Base-by-base conservation (phyloP, 2,329 filamentous ascomycete genomes). In the Sclerotinia trifoliorum region DNA sequence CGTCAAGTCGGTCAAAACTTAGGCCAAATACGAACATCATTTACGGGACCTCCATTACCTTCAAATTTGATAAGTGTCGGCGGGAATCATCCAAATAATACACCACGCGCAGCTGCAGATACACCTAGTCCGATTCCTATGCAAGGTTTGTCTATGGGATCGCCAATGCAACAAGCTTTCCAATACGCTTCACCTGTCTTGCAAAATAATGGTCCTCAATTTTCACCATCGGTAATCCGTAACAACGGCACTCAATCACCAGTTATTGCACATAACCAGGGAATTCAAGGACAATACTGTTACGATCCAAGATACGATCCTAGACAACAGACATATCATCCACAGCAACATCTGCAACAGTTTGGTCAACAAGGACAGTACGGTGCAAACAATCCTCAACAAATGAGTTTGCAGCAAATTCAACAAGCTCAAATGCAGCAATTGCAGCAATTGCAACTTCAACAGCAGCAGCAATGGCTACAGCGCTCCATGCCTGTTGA, bases 121-220 rank as follows among this genome's bases (percentile, higher is more conserved):
- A 71, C 68, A 10, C 69, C 73, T 62, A 74, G 72, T 39, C 70
- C 72, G 42, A 73, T 70, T 39, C 60, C 71, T 24, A 49, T 74
- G 7, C 75, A 75, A 60, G 67, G 68, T 3, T 67, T 73, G n/a
- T 72, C 72, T 13, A 73, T 74, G 71, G 66, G 72, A 15, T 75
- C 74, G 2, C 74, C 74, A 44, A 65, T 70, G 17, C 73, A 74
- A 46, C 70, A 70, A 63, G 58, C 56, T 24, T 70, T 71, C 19
- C 70, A 57, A 29, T 55, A 58, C 54, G n/a, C 55, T 29, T 44
- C 67, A 35, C 57, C 69, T 26, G 24, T 61, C 13, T 32, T 66
- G 49, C 70, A 69, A 32, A 71, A 61, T 58, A 71, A 68, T 65
- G 65, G 26, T 57, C 10, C 42, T 52, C 55, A n/a, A 42, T 62